A percentile compares a stretch with the other conserved stretches of the same genome.
These are phyloP conservation scores for Cutaneotrichosporon spelunceum DNA, from an alignment of 1,284 basidiomycete genomes.

Conservation along the genomic window DNA sequence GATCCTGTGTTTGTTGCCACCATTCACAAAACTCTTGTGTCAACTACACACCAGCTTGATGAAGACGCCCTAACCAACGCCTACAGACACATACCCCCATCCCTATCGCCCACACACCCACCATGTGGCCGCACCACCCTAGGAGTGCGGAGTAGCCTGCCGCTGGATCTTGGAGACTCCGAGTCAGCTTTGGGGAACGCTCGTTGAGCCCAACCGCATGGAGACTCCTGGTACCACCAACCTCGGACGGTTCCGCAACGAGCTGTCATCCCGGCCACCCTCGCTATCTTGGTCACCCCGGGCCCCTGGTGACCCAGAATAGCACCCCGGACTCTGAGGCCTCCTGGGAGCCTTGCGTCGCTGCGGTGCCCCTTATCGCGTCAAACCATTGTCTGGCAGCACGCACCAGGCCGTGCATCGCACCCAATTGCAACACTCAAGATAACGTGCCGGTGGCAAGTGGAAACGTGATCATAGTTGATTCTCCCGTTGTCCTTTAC, in stretches of 20 bases:
- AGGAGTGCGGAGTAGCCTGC: neutral
- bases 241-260: no score
- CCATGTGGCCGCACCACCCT: neutral
- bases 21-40: no score
- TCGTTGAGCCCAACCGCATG: neutral
- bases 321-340: no score
- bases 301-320: no score
- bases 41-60: no score
- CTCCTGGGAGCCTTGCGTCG: neutral
- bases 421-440: neutral
- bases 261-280: neutral
- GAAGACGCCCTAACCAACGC: no score
- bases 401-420: neutral
- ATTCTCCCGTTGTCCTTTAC: no score
- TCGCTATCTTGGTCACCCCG: neutral
- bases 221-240: neutral
- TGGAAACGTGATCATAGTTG: neutral
- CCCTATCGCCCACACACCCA: no score
- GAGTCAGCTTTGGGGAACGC: no score
- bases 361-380: neutral
- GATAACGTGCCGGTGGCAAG: neutral
- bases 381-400: neutral
- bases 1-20: neutral
- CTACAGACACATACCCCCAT: no score
- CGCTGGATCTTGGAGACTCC: neutral